These are phyloP conservation scores for Entomophthora muscae DNA, from an alignment of 371 early-diverging fungal genomes.

Conservation along the genomic window DNA sequence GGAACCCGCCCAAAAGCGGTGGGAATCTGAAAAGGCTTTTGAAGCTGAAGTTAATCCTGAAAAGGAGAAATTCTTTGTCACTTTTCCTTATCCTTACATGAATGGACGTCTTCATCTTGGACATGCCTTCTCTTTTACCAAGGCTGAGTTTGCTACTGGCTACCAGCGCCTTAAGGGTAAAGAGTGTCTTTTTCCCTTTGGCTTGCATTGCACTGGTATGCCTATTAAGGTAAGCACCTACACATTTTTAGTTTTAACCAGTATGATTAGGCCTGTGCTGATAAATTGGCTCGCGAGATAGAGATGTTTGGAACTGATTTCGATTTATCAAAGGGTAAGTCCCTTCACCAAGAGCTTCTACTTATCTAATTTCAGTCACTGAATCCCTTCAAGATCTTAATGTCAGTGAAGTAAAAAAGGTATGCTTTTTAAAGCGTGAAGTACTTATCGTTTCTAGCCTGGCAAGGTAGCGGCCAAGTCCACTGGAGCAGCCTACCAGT, in stretches of 20 bases:
- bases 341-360: too few relatives aligned
- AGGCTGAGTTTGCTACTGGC: conserved; percentile 91
- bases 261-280: conserved; percentile 93
- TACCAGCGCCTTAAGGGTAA: conserved; percentile 93
- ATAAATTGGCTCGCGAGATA: conserved; percentile 92
- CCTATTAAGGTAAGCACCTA: conserved; percentile 89
- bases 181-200: conserved; percentile 92
- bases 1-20: conserved; percentile 49
- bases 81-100: conserved; percentile 99
- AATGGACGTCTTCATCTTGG: conserved; percentile 98
- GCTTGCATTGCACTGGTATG: conserved; percentile 99
- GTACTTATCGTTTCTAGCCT: conserved; percentile 38
- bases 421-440: conserved; percentile 17
- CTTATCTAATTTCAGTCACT: not conserved
- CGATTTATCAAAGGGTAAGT: conserved; percentile 24
- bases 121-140: conserved; percentile 95
- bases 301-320: conserved; percentile 82
- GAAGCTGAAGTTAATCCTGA: conserved; percentile 21
- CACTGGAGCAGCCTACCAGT: conserved; percentile 75
- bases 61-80: conserved; percentile 62
- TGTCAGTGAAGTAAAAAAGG: conserved; percentile 15
- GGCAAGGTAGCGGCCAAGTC: conserved; percentile 82
- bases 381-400: conserved; percentile 17
- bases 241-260: too few relatives aligned
- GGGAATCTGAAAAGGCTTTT: conserved; percentile 53